phyloP scores from a whole-genome alignment of 1,284 basidiomycete species.

The Apiotrichum akiyoshidainum region DNA sequence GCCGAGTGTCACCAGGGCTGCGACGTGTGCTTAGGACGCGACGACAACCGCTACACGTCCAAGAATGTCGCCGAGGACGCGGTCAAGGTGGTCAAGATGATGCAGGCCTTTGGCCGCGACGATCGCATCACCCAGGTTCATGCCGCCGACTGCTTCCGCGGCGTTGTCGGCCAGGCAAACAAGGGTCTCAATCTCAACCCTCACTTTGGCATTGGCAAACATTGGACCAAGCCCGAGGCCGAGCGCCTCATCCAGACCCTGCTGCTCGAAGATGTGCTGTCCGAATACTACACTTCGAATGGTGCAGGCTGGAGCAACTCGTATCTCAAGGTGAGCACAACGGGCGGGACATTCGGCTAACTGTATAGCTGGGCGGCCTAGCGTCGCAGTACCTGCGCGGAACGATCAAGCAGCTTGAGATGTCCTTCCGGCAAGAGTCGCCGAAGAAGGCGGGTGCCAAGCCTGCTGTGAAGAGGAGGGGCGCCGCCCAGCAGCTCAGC shows the following conservation, averaged over 20 bases:
- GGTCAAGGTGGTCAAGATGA: slow-evolving; percentile 35
- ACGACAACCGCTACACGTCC: slow-evolving; percentile 28
- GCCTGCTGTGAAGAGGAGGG: background rate
- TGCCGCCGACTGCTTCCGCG: slow-evolving; percentile 45
- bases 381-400: background rate
- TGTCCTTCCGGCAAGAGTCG: background rate
- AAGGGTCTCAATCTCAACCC: slow-evolving; percentile 37
- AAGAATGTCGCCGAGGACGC: slow-evolving; percentile 45
- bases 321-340: slow-evolving; percentile 44
- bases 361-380: background rate
- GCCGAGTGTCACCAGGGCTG: slow-evolving; percentile 46
- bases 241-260: slow-evolving; percentile 47
- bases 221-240: slow-evolving; percentile 41
- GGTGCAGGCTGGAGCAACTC: slow-evolving; percentile 45
- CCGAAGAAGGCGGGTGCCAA: background rate
- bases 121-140: slow-evolving; percentile 43
- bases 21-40: slow-evolving; percentile 46
- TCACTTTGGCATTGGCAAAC: slow-evolving; percentile 37
- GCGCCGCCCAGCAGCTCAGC: slow-evolving; percentile 53
- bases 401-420: background rate
- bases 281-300: slow-evolving; percentile 36
- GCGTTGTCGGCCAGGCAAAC: slow-evolving; percentile 29
- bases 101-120: slow-evolving; percentile 26
- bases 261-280: slow-evolving; percentile 41
- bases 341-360: background rate